phyloP scores from a whole-genome alignment of 768 basidiomycete genomes.

The Amanita rubescens region DNA sequence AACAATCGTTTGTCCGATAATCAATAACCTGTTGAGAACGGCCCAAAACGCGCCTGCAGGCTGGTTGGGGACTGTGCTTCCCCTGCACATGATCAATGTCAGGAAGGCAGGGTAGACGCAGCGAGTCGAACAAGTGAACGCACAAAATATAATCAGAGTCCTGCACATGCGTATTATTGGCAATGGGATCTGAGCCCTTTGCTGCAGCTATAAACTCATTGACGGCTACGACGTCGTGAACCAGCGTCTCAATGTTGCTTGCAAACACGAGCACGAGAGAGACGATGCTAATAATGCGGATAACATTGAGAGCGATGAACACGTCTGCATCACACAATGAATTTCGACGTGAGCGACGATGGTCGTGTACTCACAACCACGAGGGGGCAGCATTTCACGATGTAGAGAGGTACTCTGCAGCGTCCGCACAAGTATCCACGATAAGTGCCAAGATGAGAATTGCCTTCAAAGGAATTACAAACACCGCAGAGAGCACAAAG shows the following conservation, averaged over 20 bases:
- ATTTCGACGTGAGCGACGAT: background rate
- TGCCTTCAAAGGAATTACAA: background rate
- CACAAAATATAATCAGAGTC: constrained; percentile 78
- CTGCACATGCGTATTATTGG: constrained; percentile 26
- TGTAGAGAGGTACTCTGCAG: background rate
- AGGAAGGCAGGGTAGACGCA: constrained; percentile 4
- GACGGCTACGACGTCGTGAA: constrained; percentile 68
- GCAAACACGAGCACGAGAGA: constrained; percentile 73
- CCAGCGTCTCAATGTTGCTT: constrained; percentile 68
- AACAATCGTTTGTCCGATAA: constrained; percentile 76
- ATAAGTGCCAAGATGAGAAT: background rate
- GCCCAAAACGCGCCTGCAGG: constrained; percentile 90
- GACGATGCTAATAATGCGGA: constrained; percentile 75
- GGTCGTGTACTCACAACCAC: constrained; percentile 25
- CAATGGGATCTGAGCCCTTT: constrained; percentile 20
- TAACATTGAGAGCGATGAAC: constrained; percentile 73
- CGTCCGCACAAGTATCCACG: background rate
- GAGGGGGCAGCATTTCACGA: constrained; percentile 27
- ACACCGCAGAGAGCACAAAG: background rate
- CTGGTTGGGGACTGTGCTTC: constrained; percentile 86
- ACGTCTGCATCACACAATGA: constrained; percentile 28
- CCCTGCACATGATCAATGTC: constrained; percentile 24
- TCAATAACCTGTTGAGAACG: constrained; percentile 79
- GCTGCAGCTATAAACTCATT: constrained; percentile 49
- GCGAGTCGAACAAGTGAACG: constrained; percentile 20